These are phyloP conservation scores for Pouteria glomerata DNA, from an alignment of 148 eudicot species.

Conservation along the genomic window DNA sequence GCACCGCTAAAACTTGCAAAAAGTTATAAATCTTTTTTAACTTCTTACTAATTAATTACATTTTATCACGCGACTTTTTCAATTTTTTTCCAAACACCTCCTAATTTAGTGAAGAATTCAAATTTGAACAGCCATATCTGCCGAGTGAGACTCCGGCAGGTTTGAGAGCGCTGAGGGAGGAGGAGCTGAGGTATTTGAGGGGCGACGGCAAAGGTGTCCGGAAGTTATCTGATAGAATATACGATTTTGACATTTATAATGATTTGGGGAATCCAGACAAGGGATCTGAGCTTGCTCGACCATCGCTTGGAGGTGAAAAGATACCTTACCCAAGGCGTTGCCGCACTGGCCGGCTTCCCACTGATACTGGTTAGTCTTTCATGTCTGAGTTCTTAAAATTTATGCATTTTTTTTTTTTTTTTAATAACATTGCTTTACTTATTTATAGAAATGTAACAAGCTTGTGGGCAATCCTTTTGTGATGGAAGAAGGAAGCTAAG, in stretches of 20 bases:
- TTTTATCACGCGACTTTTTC: no score
- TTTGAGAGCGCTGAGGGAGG: conserved; percentile 64
- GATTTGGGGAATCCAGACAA: conserved; percentile 87
- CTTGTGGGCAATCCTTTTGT: no score
- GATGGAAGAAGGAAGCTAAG: no score
- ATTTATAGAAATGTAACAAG: no score
- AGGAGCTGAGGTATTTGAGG: conserved; percentile 63
- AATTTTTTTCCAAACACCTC: no score
- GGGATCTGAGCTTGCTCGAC: conserved; percentile 53
- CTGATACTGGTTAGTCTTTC: conserved; percentile 48
- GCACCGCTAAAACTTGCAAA: no score
- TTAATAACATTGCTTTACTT: no score
- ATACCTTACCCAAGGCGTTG: conserved; percentile 86
- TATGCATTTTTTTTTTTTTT: neutral
- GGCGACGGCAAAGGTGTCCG: conserved; percentile 76
- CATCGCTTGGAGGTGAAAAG: conserved; percentile 56
- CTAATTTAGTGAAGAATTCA: no score
- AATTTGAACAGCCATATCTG: conserved; percentile 67
- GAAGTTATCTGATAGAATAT: conserved; percentile 60
- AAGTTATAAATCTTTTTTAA: no score
- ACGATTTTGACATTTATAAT: conserved; percentile 76
- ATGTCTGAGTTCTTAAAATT: no score
- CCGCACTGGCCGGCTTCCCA: conserved; percentile 78
- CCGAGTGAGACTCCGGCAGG: conserved; percentile 85
- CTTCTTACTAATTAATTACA: no score